These are phyloP conservation scores for Neophaeococcomyces aloes DNA, from an alignment of 2,329 filamentous ascomycete genomes.

Conservation along the genomic window DNA sequence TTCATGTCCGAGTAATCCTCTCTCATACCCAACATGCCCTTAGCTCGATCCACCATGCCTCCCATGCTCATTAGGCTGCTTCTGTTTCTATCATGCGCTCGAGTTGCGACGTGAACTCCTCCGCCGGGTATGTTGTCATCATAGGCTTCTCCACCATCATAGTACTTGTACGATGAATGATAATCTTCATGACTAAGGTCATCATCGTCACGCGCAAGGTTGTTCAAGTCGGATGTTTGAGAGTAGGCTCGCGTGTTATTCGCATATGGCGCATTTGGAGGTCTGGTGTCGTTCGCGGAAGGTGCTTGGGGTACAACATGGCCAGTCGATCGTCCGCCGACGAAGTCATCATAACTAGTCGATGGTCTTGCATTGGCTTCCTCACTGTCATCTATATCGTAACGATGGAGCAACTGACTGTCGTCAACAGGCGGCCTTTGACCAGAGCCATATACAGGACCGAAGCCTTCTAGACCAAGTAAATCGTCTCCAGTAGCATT, in stretches of 20 bases:
- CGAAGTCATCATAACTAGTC: conserved; percentile 88
- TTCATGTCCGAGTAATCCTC: conserved; percentile 95
- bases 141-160: conserved; percentile 54
- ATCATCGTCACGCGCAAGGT: conserved; percentile 88
- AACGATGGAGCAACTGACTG: conserved; percentile 65
- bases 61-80: conserved; percentile 84
- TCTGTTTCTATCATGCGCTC: conserved; percentile 45
- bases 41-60: conserved; percentile 74
- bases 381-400: conserved; percentile 58
- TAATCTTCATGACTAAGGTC: conserved; percentile 75
- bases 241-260: conserved; percentile 43
- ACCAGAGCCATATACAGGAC: conserved; percentile 55
- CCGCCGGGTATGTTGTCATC: conserved; percentile 45
- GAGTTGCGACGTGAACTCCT: conserved; percentile 18
- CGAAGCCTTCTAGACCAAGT: conserved; percentile 32
- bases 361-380: conserved; percentile 62
- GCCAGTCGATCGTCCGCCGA: conserved; percentile 52
- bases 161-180: conserved; percentile 59
- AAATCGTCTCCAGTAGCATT: conserved; percentile 29
- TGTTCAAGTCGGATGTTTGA: conserved; percentile 72
- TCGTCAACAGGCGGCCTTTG: conserved; percentile 71
- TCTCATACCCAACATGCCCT: conserved; percentile 82
- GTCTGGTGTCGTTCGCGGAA: conserved; percentile 27
- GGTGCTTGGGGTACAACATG: conserved; percentile 30
- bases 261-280: conserved; percentile 21